Base-by-base conservation (phyloP, 2,329 filamentous ascomycete genomes). In the Colletotrichum lupini region DNA sequence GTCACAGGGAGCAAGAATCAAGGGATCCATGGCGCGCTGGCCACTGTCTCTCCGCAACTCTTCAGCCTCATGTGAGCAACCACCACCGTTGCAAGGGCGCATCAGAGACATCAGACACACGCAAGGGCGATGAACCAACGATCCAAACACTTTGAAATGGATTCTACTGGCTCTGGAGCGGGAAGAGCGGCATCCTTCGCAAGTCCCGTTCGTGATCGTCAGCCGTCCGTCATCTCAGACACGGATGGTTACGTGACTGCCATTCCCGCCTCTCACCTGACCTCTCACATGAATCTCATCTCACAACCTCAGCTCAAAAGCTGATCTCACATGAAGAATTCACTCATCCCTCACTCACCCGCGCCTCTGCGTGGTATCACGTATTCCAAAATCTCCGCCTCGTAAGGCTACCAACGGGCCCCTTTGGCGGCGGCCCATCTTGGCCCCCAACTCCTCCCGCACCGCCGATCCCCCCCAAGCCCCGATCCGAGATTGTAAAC, bases 381-480 rank as follows among this genome's bases (percentile, higher is more conserved):
- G 26, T 26, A 26, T 26, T 26, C 26, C 26, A 26, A 26, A 26
- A 26, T 26, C 26, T 22, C 53, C 19, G 30, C 66, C 59, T 69
- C 55, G 59, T 60, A 72, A 60, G 66, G 70, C 70, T 64, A 22
- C 70, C n/a, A 37, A 16, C 37, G 30, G n/a, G 22, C 53, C 26
- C 24, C 53, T 49, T 49, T 19, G 64, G 24, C 37, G 26, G 28
- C 65, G 22, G n/a, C 14, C 2, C 8, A 69, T 64, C 42, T 59
- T n/a, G 37, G 65, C 65, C 66, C 69, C 66, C 53, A 59, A 72
- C 37, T 58, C 46, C 24, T 59, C 65, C 37, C 69, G 35, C 59
- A 52, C 37, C 69, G 35, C 59, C 22, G 30, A 28, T 56, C 58
- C 16, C 35, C 55, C 42, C 7, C 6, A 46, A 46, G 26, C n/a